Evolutionary conservation across 2,329 filamentous ascomycete genomes (phyloP), one percentile per base, ranked within the genome.

Genomic region (Cladophialophora bantiana): DNA sequence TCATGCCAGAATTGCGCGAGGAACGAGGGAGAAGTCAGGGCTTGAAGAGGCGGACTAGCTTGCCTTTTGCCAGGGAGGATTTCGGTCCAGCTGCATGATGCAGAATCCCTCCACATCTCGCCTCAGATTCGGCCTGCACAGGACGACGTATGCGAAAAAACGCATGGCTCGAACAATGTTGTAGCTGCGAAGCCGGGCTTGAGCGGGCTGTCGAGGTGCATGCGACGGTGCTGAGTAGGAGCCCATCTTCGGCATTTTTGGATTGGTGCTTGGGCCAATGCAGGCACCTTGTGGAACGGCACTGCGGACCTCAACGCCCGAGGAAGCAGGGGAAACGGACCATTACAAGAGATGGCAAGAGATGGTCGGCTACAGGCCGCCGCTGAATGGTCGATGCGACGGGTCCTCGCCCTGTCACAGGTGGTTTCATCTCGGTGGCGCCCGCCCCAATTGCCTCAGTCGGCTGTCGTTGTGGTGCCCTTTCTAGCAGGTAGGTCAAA

Each of bases 271-370:
- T 57, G 45, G 50, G 32, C 65, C 62, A 63, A 62, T 67, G 68
- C 59, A 70, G 68, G 59, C 68, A 66, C 68, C 65, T 66, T 18
- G 52, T 68, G 57, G 34, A 13, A 59, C 65, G 58, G 59, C 55
- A 63, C 57, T 35, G 66, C 68, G 66, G 64, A 53, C 66, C 66
- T 67, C 56, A 52, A 58, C 66, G 68, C 66, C 68, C 68, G 61
- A 60, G 31, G 34, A 57, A 62, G 60, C 65, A 63, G 58, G 68
- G 68, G 65, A 32, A 54, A 35, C 13, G 59, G 50, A 18, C 64
- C 65, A 68, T 60, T 70, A 66, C 66, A 42, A 62, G 52, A 68
- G 59, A 58, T 50, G 59, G 68, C 66, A 42, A 62, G 56, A 68
- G 59, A 58, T 50, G 59, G 68, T 68, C 68, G 68, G 63, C 60